Evolutionary conservation across 2,329 filamentous ascomycete species (phyloP).

Genomic region (Trichoderma harzianum): DNA sequence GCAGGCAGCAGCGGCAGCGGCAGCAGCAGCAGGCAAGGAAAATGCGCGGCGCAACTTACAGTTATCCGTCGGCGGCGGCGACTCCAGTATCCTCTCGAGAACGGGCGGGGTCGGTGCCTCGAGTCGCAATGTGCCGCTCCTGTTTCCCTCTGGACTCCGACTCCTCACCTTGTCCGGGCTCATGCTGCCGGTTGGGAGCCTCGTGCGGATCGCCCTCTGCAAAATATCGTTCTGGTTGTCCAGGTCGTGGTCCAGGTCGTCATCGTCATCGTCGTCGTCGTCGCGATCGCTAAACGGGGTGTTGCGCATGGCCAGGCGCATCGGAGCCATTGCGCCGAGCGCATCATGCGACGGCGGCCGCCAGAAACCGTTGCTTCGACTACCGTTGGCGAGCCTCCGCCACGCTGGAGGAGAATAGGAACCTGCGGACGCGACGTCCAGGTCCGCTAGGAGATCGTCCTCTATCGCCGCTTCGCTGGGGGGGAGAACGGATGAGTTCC

Average conservation of each 20-base stretch:
- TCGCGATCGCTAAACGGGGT: constrained; percentile 23
- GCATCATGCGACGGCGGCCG: constrained; percentile 50
- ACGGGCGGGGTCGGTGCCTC: constrained; percentile 29
- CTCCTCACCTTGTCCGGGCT: constrained; percentile 52
- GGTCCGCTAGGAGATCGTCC: constrained; percentile 40
- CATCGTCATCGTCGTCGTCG: constrained; percentile 33
- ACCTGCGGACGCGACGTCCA: constrained; percentile 48
- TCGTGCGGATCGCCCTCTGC: constrained; percentile 51
- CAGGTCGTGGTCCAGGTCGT: constrained; percentile 24
- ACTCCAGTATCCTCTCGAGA: constrained; percentile 18
- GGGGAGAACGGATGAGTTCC: constrained; percentile 31
- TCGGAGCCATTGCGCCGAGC: constrained; percentile 43
- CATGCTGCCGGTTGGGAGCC: constrained; percentile 52
- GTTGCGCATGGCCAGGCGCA: constrained; percentile 23
- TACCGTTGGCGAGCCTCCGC: constrained; percentile 58
- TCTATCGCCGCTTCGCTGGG: constrained; percentile 36
- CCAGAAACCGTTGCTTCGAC: constrained; percentile 59
- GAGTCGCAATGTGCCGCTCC: constrained; percentile 39
- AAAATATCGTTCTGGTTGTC: constrained; percentile 37
- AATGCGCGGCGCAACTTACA: constrained; percentile 39
- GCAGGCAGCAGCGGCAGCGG: not conserved
- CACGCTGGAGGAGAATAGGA: constrained; percentile 60
- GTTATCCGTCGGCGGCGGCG: constrained; percentile 42
- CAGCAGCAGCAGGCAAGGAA: constrained; percentile 22
- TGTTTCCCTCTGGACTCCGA: constrained; percentile 45